Base-by-base conservation (phyloP, 768 basidiomycete genomes). In the Sarcomyxa edulis region DNA sequence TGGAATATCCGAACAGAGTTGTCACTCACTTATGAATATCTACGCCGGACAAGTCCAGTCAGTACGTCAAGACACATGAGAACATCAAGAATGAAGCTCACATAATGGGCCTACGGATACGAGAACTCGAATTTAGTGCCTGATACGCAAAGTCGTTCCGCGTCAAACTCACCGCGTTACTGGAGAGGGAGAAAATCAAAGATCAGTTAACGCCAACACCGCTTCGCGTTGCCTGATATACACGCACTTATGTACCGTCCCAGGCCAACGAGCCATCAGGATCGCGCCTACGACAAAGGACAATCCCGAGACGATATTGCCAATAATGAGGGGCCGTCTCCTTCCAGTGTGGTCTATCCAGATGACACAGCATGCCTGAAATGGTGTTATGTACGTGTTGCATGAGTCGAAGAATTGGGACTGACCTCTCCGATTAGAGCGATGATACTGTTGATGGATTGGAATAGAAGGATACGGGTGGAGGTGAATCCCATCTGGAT, bases 391-490 rank as follows among this genome's bases (percentile, higher is more conserved):
- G 38, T 7, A 31, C 14, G 28, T 31, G 16, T 6, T 20, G 32
- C 7, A 21, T 12, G 18, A 38, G 7, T 23, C 11, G 5, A 22
- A 25, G 6, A n/a, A 18, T 16, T 29, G 15, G 22, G 4, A 14
- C 37, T 6, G 5, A 39, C 38, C 45, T 77, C 71, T 4, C 72
- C 74, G 29, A 73, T 66, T 22, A 77, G 59, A 3, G 72, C 73
- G 39, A 77, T 72, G 31, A 75, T 54, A 19, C 68, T 70, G 54
- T 74, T 77, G 47, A 74, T 70, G 3, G 68, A 71, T 48, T 76
- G 74, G 49, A 76, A 69, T 23, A 73, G 59, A 11, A 76, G 64
- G 23, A 71, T 66, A 9, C 65, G 64, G 7, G 62, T 62, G 0
- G 66, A 55, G 20, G 53, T 56, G 50, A 72, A 71, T 11, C 69